Evolutionary conservation across 805 yeast species (phyloP).

Genomic region (Wickerhamomyces hampshirensis): DNA sequence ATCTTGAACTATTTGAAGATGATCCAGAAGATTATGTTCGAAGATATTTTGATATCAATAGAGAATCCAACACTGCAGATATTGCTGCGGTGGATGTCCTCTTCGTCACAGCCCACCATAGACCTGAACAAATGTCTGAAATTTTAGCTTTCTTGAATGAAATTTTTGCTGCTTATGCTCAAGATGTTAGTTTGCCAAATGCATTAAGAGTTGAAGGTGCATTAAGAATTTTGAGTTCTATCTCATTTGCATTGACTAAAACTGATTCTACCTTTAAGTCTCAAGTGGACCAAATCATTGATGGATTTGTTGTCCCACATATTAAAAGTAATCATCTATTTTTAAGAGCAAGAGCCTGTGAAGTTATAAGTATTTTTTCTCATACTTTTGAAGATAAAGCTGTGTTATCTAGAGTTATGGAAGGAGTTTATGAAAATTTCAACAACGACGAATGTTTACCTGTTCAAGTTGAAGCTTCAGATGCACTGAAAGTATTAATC

Average conservation of each 20-base stretch:
- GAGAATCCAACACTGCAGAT: slow-evolving; percentile 68
- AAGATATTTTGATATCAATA: slow-evolving; percentile 57
- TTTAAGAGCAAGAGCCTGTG: slow-evolving; percentile 71
- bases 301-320: slow-evolving; percentile 64
- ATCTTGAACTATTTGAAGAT: slow-evolving; percentile 68
- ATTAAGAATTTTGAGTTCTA: slow-evolving; percentile 69
- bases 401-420: slow-evolving; percentile 35
- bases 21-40: slow-evolving; percentile 89
- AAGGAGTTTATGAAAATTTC: slow-evolving; percentile 36
- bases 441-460: slow-evolving; percentile 51
- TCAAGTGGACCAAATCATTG: slow-evolving; percentile 68
- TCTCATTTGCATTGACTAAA: slow-evolving; percentile 45
- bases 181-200: slow-evolving; percentile 29
- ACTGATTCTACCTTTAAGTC: slow-evolving; percentile 48
- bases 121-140: slow-evolving; percentile 52
- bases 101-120: slow-evolving; percentile 49
- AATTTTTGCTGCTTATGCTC: slow-evolving; percentile 33
- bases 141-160: slow-evolving; percentile 53
- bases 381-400: slow-evolving; percentile 31
- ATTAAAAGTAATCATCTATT: slow-evolving; percentile 59
- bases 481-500: slow-evolving; percentile 78
- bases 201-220: slow-evolving; percentile 79
- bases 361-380: slow-evolving; percentile 43
- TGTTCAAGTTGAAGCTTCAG: slow-evolving; percentile 80
- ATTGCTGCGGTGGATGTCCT: slow-evolving; percentile 76